A percentile compares a stretch with the other conserved stretches of the same genome.
These are phyloP conservation scores for Magnusiomyces ingens DNA, from an alignment of 1,139 yeast genomes.

Conservation along the genomic window DNA sequence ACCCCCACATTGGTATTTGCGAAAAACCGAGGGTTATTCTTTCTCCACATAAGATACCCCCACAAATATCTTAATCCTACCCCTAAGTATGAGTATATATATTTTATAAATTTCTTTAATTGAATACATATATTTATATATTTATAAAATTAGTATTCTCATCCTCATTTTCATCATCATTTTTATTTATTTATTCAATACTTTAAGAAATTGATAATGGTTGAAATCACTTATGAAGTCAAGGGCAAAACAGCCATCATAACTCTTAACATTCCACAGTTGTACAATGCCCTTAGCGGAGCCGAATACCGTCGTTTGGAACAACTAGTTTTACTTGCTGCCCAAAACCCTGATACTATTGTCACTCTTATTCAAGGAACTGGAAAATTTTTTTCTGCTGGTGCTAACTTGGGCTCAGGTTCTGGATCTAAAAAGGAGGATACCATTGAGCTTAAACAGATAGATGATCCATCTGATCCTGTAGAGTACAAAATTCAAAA, in stretches of 20 bases:
- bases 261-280: conserved; percentile 56
- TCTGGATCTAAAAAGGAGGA: conserved; percentile 28
- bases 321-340: conserved; percentile 55
- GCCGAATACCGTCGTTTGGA: conserved; percentile 62
- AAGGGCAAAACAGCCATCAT: conserved; percentile 55
- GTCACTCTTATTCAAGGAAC: conserved; percentile 64
- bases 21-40: too few species aligned
- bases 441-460: conserved; percentile 17
- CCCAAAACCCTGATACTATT: conserved; percentile 55
- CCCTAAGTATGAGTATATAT: too few species aligned
- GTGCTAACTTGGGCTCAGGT: conserved; percentile 58
- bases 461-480: conserved; percentile 16
- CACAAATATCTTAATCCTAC: too few species aligned
- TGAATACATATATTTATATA: too few species aligned
- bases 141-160: too few species aligned
- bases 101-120: too few species aligned
- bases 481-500: conserved; percentile 4
- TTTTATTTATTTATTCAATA: background rate
- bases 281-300: conserved; percentile 62
- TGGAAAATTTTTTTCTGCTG: conserved; percentile 79
- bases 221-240: conserved; percentile 36
- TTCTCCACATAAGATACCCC: too few species aligned
- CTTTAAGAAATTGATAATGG: background rate
- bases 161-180: too few species aligned
- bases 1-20: too few species aligned